Evolutionary conservation across 2,329 filamentous ascomycete genomes (phyloP).

Genomic region (Triangularia setosa): DNA sequence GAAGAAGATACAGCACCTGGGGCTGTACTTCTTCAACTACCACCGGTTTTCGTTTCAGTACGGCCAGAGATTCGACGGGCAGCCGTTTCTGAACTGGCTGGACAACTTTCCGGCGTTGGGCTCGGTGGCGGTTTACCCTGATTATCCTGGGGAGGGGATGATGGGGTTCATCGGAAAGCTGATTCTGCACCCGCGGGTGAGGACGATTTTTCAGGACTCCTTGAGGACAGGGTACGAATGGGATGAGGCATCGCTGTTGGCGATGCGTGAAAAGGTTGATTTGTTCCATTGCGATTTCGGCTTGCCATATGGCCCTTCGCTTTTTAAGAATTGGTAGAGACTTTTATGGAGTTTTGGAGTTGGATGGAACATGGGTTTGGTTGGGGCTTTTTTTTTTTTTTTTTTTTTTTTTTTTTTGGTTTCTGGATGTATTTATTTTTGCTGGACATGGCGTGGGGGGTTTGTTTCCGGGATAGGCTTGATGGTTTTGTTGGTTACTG

Average conservation of each 20-base stretch:
- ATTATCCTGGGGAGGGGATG: not conserved
- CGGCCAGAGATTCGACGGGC: constrained; percentile 16
- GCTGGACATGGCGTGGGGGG: not conserved
- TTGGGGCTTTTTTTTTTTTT: not conserved
- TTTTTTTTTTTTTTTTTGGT: not conserved
- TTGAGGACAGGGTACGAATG: not conserved
- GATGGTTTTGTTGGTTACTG: not conserved
- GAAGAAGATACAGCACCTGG: constrained; percentile 20
- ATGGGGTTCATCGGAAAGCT: not conserved
- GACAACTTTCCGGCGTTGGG: constrained; percentile 20
- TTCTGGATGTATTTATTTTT: not conserved
- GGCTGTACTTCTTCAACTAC: constrained; percentile 24
- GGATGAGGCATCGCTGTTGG: not conserved
- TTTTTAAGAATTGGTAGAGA: not conserved
- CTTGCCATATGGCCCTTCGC: not conserved
- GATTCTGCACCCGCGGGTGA: not conserved
- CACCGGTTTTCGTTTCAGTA: not conserved
- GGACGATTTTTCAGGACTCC: not conserved
- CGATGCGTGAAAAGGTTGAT: not conserved
- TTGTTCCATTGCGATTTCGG: not conserved
- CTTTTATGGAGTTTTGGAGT: not conserved
- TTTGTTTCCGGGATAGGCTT: not conserved
- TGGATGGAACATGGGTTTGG: not conserved
- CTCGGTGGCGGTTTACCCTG: constrained; percentile 21
- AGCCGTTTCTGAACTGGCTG: constrained; percentile 25